Conservation (phyloP, 2,329 filamentous ascomycete genomes). For the Alternaria sp. region DNA sequence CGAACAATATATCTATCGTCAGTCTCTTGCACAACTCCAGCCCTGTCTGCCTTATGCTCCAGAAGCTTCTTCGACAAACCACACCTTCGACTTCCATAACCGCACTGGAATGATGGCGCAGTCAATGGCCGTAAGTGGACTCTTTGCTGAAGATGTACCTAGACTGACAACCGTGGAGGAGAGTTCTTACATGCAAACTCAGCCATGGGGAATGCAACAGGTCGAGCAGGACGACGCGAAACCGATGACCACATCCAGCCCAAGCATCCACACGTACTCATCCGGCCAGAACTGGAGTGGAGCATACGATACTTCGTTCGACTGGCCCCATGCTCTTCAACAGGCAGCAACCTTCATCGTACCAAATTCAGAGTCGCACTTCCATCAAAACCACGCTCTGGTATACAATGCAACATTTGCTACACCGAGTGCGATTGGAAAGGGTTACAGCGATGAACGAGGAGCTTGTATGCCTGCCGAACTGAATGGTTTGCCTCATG, state of each 20-base stretch:
- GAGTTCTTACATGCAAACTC: constrained; percentile 14
- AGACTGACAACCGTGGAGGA: constrained; percentile 17
- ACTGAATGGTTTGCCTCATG: constrained; percentile 3
- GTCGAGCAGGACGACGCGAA: constrained; percentile 8
- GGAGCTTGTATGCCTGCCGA: constrained; percentile 6
- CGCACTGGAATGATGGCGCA: constrained; percentile 23
- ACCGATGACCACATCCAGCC: neutral
- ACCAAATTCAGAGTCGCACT: constrained; percentile 11
- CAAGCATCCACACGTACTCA: neutral
- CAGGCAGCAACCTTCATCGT: constrained; percentile 18
- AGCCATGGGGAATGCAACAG: constrained; percentile 18
- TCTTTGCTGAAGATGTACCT: neutral
- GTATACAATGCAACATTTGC: constrained; percentile 10
- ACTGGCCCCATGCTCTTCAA: constrained; percentile 9
- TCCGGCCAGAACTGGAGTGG: constrained; percentile 8
- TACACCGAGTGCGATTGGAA: constrained; percentile 11
- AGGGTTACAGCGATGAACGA: constrained; percentile 9
- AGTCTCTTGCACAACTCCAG: constrained; percentile 8
- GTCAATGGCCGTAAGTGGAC: constrained; percentile 23
- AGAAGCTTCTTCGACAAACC: constrained; percentile 1
- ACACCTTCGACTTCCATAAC: neutral
- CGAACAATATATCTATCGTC: constrained; percentile 8
- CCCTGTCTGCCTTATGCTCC: constrained; percentile 7
- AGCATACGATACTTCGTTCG: neutral
- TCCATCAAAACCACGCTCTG: constrained; percentile 15